A percentile compares a stretch with the other conserved stretches of the same genome.
Evolutionary conservation across 345 rosid genomes (phyloP).

Genomic region (rapeseed (Brassica napus)): Da-Ae NC_063438.1:28918501-28919000

Average conservation of each 20-base stretch:
- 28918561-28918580: neutral
- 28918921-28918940: conserved; percentile 34
- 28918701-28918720: conserved; percentile 97
- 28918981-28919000: conserved; percentile 33
- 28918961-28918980: conserved; percentile 37
- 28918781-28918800: conserved; percentile 5
- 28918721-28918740: conserved; percentile 88
- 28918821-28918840: conserved; percentile 96
- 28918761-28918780: conserved; percentile 16
- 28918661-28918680: conserved; percentile 98
- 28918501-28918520: conserved; percentile 61
- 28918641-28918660: neutral
- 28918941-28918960: conserved; percentile 36
- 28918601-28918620: conserved; percentile 4
- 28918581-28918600: neutral
- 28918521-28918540: conserved; percentile 83
- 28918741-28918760: conserved; percentile 25
- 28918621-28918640: neutral
- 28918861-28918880: conserved; percentile 85
- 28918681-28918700: conserved; percentile 95
- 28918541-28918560: conserved; percentile 65
- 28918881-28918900: conserved; percentile 78
- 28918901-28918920: conserved; percentile 44
- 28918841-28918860: conserved; percentile 91
- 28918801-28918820: conserved; percentile 35